A percentile compares a stretch with the other conserved stretches of the same genome.
Conservation (phyloP, 805 yeast species). For the Yamadazyma takamatsuzukensis region DNA sequence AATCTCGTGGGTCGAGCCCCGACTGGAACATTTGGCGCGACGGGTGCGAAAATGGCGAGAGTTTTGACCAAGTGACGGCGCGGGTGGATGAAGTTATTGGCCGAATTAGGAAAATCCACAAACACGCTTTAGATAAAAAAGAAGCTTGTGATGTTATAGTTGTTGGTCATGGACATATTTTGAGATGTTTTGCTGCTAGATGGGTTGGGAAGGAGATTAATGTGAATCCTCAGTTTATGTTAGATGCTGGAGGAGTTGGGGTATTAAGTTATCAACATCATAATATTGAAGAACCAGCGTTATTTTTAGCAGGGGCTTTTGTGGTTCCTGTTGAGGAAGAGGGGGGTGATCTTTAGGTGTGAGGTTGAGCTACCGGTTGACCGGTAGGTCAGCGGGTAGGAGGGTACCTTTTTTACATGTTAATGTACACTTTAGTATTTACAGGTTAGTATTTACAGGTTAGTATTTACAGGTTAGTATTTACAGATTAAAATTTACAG, state of each 20-base stretch:
- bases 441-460: too few species aligned
- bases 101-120: conserved; percentile 60
- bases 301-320: conserved; percentile 81
- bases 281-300: conserved; percentile 80
- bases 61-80: conserved; percentile 56
- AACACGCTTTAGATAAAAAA: conserved; percentile 45
- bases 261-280: conserved; percentile 88
- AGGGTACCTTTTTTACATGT: too few species aligned
- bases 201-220: conserved; percentile 69
- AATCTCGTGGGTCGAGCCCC: conserved; percentile 24
- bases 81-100: conserved; percentile 71
- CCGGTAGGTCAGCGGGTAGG: too few species aligned
- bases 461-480: neutral
- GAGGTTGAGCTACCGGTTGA: too few species aligned
- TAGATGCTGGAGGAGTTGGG: conserved; percentile 96
- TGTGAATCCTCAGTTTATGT: conserved; percentile 72
- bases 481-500: too few species aligned
- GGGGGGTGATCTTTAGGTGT: conserved; percentile 15
- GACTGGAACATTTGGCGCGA: conserved; percentile 84
- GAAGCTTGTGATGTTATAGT: conserved; percentile 70
- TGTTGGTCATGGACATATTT: conserved; percentile 91
- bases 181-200: conserved; percentile 84
- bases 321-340: conserved; percentile 64
- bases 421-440: too few species aligned
- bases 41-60: conserved; percentile 92